Conservation (phyloP, 2,329 filamentous ascomycete species). For the Aureobasidium sp. region DNA sequence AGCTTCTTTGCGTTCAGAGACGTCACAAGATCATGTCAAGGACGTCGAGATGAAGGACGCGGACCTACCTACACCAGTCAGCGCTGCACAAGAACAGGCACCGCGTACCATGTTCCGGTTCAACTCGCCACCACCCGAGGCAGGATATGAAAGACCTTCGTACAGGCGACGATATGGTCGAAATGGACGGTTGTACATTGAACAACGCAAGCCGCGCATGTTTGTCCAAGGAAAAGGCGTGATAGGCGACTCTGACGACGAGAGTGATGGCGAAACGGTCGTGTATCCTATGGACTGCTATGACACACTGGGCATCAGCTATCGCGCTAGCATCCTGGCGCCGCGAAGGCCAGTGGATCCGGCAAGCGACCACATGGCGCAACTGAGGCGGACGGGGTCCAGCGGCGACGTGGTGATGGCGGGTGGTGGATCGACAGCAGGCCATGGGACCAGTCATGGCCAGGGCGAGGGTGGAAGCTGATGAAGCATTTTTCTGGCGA, state of each 20-base stretch:
- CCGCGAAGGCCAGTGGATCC: conserved; percentile 14
- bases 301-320: conserved; percentile 50
- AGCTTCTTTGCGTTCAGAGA: conserved; percentile 39
- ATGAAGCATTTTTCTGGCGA: conserved; percentile 11
- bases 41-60: conserved; percentile 32
- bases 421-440: conserved; percentile 17
- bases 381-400: conserved; percentile 1
- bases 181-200: conserved; percentile 78
- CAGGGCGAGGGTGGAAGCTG: background rate
- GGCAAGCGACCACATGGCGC: conserved; percentile 9
- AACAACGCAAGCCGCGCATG: conserved; percentile 41
- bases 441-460: conserved; percentile 13
- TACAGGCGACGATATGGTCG: conserved; percentile 82
- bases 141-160: conserved; percentile 42
- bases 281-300: conserved; percentile 70
- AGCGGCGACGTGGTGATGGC: conserved; percentile 18
- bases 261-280: conserved; percentile 71
- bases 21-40: conserved; percentile 32
- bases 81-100: conserved; percentile 21
- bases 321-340: conserved; percentile 44
- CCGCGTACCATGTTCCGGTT: conserved; percentile 19
- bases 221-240: conserved; percentile 26
- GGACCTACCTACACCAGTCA: conserved; percentile 21
- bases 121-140: conserved; percentile 18
- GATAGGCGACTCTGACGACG: conserved; percentile 76